A percentile compares a stretch with the other conserved stretches of the same genome.
phyloP scores from a whole-genome alignment of 129 eudicot species.

The Erigeron canadensis region DNA sequence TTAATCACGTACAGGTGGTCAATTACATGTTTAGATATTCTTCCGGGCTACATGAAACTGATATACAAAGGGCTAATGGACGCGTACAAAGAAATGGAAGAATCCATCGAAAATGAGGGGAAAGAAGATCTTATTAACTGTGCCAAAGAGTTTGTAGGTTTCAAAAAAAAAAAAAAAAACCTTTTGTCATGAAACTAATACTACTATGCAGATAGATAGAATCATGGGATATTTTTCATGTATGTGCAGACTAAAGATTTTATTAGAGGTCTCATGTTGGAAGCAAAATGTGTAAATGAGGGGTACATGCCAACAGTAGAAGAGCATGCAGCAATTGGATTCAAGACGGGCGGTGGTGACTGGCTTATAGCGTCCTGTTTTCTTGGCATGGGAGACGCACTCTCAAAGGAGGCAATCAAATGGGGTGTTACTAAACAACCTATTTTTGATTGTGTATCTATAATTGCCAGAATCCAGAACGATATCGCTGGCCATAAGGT shows the following conservation, averaged over 20 bases:
- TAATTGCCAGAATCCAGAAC: not conserved
- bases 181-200: not conserved
- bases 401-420: not conserved
- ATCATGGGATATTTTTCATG: not conserved
- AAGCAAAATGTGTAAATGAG: not conserved
- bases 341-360: not conserved
- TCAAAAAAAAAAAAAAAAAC: not conserved
- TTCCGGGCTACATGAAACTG: conserved; percentile 29
- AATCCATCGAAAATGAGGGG: conserved; percentile 8
- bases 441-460: not conserved
- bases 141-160: conserved; percentile 23
- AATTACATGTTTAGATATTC: conserved; percentile 6
- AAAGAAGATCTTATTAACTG: not conserved
- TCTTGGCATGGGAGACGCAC: not conserved
- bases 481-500: not conserved
- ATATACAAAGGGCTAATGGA: conserved; percentile 15
- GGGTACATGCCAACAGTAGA: not conserved
- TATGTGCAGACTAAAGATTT: not conserved
- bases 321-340: not conserved
- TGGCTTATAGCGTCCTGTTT: not conserved
- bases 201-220: not conserved
- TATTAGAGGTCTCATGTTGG: not conserved
- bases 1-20: conserved; percentile 30
- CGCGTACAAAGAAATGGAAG: conserved; percentile 23
- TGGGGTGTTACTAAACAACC: not conserved